phyloP scores from a whole-genome alignment of 805 yeast genomes.

The Candida nanaspora region DNA sequence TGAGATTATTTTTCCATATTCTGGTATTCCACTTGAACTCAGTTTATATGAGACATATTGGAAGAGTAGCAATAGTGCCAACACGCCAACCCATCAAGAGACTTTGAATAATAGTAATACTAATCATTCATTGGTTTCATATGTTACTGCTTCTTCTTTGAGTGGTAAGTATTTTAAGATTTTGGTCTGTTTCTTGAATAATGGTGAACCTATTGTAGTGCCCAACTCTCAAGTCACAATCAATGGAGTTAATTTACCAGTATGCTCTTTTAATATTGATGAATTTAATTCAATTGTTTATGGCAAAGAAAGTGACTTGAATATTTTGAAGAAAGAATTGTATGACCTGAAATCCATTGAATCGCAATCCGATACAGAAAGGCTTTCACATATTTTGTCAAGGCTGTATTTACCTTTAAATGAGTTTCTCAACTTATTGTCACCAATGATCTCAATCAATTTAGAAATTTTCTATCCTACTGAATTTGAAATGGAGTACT shows the following conservation, averaged over 20 bases:
- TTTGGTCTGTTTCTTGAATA: slow-evolving; percentile 64
- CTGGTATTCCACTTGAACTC: slow-evolving; percentile 77
- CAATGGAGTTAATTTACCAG: slow-evolving; percentile 43
- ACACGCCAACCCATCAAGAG: slow-evolving; percentile 7
- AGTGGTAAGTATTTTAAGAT: slow-evolving; percentile 72
- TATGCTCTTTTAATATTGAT: slow-evolving; percentile 49
- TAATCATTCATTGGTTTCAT: slow-evolving; percentile 37
- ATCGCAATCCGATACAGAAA: slow-evolving; percentile 13
- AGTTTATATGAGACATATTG: slow-evolving; percentile 94
- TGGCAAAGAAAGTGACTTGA: slow-evolving; percentile 4
- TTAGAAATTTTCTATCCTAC: slow-evolving; percentile 78
- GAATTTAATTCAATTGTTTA: slow-evolving; percentile 29
- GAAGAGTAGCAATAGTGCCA: slow-evolving; percentile 69
- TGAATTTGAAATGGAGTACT: slow-evolving; percentile 24
- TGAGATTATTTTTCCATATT: slow-evolving; percentile 83
- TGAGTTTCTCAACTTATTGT: slow-evolving; percentile 47
- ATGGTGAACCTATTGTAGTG: slow-evolving; percentile 80
- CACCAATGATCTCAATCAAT: slow-evolving; percentile 56
- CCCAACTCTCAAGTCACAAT: slow-evolving; percentile 53
- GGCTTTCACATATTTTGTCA: slow-evolving; percentile 37
- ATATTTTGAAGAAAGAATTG: slow-evolving; percentile 10
- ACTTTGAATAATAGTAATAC: slow-evolving; percentile 17
- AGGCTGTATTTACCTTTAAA: slow-evolving; percentile 54
- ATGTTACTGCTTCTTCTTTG: slow-evolving; percentile 87
- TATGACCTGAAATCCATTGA: slow-evolving; percentile 9